These are phyloP conservation scores for Wallacemonas sp. DNA, from an alignment of 208 protist genomes.

Conservation along the genomic window DNA sequence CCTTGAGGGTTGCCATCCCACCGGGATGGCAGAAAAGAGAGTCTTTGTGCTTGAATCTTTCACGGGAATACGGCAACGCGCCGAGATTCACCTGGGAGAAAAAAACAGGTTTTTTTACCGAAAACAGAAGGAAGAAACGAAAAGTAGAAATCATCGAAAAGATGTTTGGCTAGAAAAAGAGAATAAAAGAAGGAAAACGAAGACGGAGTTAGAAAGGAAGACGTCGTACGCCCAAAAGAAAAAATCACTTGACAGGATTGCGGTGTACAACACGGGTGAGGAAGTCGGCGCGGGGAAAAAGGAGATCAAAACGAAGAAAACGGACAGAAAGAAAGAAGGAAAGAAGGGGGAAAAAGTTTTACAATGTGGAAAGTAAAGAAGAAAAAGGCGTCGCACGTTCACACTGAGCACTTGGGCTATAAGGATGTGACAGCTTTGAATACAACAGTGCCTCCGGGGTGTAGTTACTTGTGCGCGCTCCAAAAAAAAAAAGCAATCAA, in stretches of 20 bases:
- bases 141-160: background rate
- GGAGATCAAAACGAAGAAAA: background rate
- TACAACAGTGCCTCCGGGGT: conserved; percentile 2
- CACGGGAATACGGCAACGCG: too few species aligned
- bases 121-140: background rate
- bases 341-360: background rate
- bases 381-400: background rate
- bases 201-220: background rate
- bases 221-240: background rate
- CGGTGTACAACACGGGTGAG: background rate
- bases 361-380: background rate
- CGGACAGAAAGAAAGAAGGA: background rate
- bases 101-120: background rate
- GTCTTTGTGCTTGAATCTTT: too few species aligned
- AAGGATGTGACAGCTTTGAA: background rate
- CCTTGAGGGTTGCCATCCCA: too few species aligned
- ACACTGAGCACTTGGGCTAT: background rate
- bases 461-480: background rate
- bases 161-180: background rate
- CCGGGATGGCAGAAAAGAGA: too few species aligned
- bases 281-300: too few species aligned
- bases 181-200: background rate
- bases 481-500: too few species aligned
- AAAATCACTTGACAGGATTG: background rate
- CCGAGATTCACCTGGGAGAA: too few species aligned